These are phyloP conservation scores for Cladosporium sp. DNA, from an alignment of 2,329 filamentous ascomycete species.

Conservation along the genomic window DNA sequence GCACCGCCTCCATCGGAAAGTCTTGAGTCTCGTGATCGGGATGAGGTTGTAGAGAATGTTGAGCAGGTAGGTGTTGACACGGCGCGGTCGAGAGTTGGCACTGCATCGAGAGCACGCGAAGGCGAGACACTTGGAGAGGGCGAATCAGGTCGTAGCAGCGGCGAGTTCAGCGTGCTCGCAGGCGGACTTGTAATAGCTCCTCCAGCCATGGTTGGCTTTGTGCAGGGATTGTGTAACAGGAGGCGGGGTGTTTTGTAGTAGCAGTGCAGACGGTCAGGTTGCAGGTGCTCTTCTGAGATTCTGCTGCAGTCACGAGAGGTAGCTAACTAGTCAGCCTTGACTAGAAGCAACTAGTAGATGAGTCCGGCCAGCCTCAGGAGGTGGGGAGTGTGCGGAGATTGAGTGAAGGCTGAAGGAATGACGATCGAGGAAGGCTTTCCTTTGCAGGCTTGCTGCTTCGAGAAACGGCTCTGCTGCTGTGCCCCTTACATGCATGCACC, in stretches of 20 bases:
- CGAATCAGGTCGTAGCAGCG: constrained; percentile 48
- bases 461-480: neutral
- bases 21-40: constrained; percentile 47
- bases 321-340: no score
- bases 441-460: no score
- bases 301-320: neutral
- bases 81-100: constrained; percentile 58
- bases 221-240: constrained; percentile 3
- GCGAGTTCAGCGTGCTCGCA: constrained; percentile 25
- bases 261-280: neutral
- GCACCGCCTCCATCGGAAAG: constrained; percentile 41
- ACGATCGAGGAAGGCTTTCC: no score
- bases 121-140: constrained; percentile 63
- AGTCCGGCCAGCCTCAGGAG: neutral
- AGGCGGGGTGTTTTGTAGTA: constrained; percentile 1
- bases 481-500: neutral
- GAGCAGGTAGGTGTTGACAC: constrained; percentile 58
- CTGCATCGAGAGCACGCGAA: constrained; percentile 58
- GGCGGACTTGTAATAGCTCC: constrained; percentile 19
- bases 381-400: no score
- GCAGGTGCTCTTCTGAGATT: neutral
- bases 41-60: constrained; percentile 46
- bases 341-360: neutral
- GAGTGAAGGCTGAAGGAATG: no score
- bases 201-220: constrained; percentile 17